Percentiles rank a stretch among this genome's conserved stretches.
Conservation (phyloP, 345 rosid genomes). For the Salix caprea region DNA sequence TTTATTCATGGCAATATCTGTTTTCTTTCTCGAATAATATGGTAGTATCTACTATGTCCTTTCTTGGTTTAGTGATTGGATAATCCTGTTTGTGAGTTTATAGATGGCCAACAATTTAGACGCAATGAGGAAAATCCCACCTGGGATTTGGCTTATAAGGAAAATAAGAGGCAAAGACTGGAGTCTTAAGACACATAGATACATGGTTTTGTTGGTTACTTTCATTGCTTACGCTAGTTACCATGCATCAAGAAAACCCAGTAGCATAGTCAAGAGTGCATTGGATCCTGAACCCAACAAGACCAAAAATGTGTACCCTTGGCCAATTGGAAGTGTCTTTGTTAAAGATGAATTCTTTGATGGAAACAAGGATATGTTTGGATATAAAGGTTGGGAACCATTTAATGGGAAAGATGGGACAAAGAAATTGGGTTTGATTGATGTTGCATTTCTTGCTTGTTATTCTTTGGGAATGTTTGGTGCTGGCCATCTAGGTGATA, state of each 20-base stretch:
- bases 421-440: conserved; percentile 82
- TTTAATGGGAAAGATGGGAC: conserved; percentile 67
- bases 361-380: not conserved
- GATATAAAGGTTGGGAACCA: conserved; percentile 67
- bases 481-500: conserved; percentile 91
- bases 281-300: conserved; percentile 53
- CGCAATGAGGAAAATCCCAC: conserved; percentile 48
- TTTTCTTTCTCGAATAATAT: not conserved
- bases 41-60: not conserved
- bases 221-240: conserved; percentile 89
- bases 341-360: conserved; percentile 24
- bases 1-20: not conserved
- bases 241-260: conserved; percentile 88
- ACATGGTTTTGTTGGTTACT: conserved; percentile 59
- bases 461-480: conserved; percentile 82
- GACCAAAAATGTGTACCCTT: conserved; percentile 26
- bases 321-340: conserved; percentile 72
- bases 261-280: conserved; percentile 90
- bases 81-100: not conserved
- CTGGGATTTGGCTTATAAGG: conserved; percentile 57
- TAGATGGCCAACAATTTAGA: conserved; percentile 37
- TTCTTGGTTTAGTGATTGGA: not conserved
- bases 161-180: conserved; percentile 62
- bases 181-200: conserved; percentile 62
- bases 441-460: conserved; percentile 83